phyloP scores from a whole-genome alignment of 169 alveolate genomes.

The Plasmodium malariae region DNA sequence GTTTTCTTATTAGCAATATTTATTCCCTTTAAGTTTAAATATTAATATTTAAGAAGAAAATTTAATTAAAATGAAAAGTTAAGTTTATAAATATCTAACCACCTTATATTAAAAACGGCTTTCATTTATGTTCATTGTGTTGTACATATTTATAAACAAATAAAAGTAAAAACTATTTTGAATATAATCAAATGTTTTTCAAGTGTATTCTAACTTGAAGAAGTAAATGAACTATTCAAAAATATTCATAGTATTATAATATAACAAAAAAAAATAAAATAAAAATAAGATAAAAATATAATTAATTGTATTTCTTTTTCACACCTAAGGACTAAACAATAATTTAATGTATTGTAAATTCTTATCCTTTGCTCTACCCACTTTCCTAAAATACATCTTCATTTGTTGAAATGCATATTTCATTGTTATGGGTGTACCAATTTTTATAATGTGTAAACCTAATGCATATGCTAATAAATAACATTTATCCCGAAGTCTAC shows the following conservation, averaged over 20 bases:
- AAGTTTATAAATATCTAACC: too few relatives aligned
- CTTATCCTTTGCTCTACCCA: slow-evolving; percentile 1
- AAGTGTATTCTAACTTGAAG: background rate
- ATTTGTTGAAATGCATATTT: background rate
- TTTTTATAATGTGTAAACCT: slow-evolving; percentile 17
- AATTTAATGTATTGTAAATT: slow-evolving; percentile 26
- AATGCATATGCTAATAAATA: background rate
- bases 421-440: background rate
- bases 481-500: slow-evolving; percentile 34
- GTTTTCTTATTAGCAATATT: too few relatives aligned
- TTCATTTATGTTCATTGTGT: too few relatives aligned
- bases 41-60: too few relatives aligned
- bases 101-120: too few relatives aligned
- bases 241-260: too few relatives aligned
- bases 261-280: slow-evolving; percentile 21
- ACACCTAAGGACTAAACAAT: background rate
- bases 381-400: background rate
- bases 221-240: too few relatives aligned
- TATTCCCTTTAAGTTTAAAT: too few relatives aligned
- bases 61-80: too few relatives aligned
- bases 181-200: background rate
- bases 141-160: too few relatives aligned
- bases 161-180: too few relatives aligned
- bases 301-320: background rate
- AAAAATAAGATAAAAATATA: background rate